Conservation (phyloP, 1,284 basidiomycete species). For the Butyriboletus appendiculatus region DNA sequence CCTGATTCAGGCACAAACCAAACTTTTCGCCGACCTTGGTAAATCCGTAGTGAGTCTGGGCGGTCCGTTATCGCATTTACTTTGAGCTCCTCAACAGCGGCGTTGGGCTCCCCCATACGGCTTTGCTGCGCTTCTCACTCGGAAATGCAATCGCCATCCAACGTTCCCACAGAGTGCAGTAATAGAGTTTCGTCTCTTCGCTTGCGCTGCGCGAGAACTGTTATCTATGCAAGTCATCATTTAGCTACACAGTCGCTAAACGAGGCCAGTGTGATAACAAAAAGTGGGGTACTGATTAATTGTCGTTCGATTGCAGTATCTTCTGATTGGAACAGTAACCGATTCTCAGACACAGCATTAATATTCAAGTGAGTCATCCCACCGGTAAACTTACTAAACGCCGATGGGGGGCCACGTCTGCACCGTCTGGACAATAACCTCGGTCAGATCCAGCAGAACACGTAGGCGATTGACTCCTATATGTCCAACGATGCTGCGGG, state of each 20-base stretch:
- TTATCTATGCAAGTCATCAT: no score
- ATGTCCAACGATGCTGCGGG: background rate
- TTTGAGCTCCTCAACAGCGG: no score
- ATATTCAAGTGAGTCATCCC: constrained; percentile 15
- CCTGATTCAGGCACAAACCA: background rate
- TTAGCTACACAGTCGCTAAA: no score
- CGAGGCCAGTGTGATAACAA: background rate
- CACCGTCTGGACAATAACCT: background rate
- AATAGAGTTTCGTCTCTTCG: no score
- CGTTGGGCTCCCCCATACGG: constrained; percentile 7
- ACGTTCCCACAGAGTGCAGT: constrained; percentile 1
- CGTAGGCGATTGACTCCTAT: background rate
- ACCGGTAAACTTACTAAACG: constrained; percentile 14
- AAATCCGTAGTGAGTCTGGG: background rate
- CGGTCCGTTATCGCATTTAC: background rate
- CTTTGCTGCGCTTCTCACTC: constrained; percentile 7
- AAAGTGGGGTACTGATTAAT: background rate
- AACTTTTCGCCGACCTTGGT: background rate
- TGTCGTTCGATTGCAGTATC: no score
- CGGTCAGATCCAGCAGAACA: background rate
- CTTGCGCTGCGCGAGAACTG: no score
- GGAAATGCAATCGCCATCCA: background rate
- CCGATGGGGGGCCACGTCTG: constrained; percentile 6
- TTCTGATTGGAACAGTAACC: constrained; percentile 16
- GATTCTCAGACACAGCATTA: background rate